phyloP scores from a whole-genome alignment of 768 basidiomycete genomes.

The Hortiboletus flavorubellus region DNA sequence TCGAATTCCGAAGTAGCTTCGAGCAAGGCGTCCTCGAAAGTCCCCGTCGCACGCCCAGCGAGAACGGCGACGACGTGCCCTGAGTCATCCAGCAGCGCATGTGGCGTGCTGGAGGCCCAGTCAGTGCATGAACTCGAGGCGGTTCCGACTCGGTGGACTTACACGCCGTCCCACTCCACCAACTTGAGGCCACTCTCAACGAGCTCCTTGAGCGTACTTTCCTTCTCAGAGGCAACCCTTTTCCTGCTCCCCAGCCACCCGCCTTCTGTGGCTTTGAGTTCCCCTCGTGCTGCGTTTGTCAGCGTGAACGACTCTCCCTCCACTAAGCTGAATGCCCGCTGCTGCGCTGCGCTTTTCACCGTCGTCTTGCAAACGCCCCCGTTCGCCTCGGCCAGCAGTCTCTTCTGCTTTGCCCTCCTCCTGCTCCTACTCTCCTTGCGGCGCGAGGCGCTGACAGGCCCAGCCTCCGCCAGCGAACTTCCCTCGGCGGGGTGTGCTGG shows the following conservation, averaged over 20 bases:
- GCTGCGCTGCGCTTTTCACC: background rate
- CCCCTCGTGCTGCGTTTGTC: no score
- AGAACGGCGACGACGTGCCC: background rate
- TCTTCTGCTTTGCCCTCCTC: background rate
- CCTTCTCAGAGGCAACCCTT: rapidly evolving
- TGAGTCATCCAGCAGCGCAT: background rate
- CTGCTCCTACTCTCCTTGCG: background rate
- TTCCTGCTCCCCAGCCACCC: background rate
- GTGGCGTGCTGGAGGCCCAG: background rate
- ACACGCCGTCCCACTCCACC: slow-evolving; percentile 2
- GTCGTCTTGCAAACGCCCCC: background rate
- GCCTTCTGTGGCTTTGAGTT: background rate
- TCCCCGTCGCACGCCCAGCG: background rate
- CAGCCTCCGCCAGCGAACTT: no score
- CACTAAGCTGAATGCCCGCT: background rate
- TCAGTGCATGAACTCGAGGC: no score
- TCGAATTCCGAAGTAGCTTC: background rate
- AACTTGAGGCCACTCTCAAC: background rate
- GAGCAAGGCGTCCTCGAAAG: background rate
- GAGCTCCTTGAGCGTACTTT: background rate
- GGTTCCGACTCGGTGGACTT: background rate
- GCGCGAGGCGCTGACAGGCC: no score
- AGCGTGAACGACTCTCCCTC: background rate
- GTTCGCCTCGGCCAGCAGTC: background rate
- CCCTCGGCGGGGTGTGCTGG: no score